Evolutionary conservation across 2,329 filamentous ascomycete genomes (phyloP), one percentile per base, ranked within the genome.

Genomic region (Eutypella sp.): DNA sequence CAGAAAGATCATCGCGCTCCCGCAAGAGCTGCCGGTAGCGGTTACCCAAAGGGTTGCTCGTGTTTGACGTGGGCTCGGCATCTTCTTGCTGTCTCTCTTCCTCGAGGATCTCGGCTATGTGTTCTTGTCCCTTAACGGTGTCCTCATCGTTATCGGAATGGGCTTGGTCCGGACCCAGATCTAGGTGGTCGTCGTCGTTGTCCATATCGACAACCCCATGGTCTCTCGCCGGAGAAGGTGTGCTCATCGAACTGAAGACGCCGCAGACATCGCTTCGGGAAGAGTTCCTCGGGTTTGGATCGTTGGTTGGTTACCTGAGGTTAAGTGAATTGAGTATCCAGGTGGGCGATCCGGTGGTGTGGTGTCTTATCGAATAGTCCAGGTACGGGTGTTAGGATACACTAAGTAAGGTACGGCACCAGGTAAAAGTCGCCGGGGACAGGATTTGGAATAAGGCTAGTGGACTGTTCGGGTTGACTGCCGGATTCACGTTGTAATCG

Each of bases 1-100:
- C 76, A 8, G 77, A 80, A 16, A 57, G 59, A 52, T 73, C 68
- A 15, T 76, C 73, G 40, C 60, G 65, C 31, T 72, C 66, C 43
- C 66, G 65, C 24, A 75, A 56, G 8, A 76, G 65, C 48, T 74
- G 66, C 33, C 67, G 70, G 55, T 75, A 75, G 45, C 68, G 68
- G 50, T 67, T 69, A 33, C 64, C 60, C 25, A 71, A 57, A 27
- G 64, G 57, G 19, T 67, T 68, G 46, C 67, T 68, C 50, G 39
- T 54, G 27, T 50, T 24, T 37, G 55, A 33, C 47, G 56, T 27
- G 47, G 57, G 27, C 46, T 54, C 52, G 7, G 44, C 51, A 27
- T 63, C 44, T 8, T 61, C 53, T 13, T 57, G 54, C 11, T 57
- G 54, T 19, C 52, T 41, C 29, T 72, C 69, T 41, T 67, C 64